These are phyloP conservation scores for Komagataella ulmi DNA, from an alignment of 805 yeast species.

Conservation along the genomic window DNA sequence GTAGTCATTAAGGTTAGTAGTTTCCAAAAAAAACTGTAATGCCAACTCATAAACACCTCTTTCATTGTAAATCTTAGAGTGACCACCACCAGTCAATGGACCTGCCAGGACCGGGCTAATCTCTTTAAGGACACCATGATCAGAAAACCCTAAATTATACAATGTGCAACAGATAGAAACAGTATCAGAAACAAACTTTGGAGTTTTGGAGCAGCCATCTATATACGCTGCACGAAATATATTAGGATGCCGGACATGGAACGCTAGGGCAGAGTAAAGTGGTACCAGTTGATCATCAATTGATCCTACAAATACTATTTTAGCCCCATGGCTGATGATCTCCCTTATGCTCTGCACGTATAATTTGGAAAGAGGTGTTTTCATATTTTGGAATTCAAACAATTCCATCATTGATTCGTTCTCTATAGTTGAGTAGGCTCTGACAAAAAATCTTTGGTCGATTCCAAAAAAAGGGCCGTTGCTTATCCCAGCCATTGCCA, in stretches of 20 bases:
- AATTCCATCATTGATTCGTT: constrained; percentile 76
- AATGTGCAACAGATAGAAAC: constrained; percentile 63
- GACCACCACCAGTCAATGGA: constrained; percentile 90
- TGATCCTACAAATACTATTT: constrained; percentile 74
- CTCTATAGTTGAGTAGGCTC: constrained; percentile 86
- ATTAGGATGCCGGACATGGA: constrained; percentile 80
- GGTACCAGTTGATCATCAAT: constrained; percentile 93
- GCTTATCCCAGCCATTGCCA: constrained; percentile 94
- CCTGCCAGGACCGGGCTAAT: constrained; percentile 75
- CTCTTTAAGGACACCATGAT: constrained; percentile 79
- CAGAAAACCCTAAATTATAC: constrained; percentile 67
- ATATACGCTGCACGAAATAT: constrained; percentile 81
- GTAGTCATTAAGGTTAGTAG: constrained; percentile 25
- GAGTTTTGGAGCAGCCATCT: constrained; percentile 70
- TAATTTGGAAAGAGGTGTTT: constrained; percentile 57
- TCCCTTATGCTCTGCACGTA: constrained; percentile 55
- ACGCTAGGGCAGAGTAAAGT: constrained; percentile 72
- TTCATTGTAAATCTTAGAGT: constrained; percentile 79
- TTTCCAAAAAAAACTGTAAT: constrained; percentile 58
- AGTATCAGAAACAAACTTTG: constrained; percentile 63
- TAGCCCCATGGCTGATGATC: constrained; percentile 57
- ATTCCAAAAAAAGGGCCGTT: constrained; percentile 89
- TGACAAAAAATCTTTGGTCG: constrained; percentile 71
- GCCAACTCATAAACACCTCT: constrained; percentile 76
- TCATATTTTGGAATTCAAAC: constrained; percentile 75